phyloP scores from a whole-genome alignment of 306 rosid species.

The Medicago truncatula region MtrunA17r5.0-ANR NC_053046.1:44473501-44474000 shows the following conservation, averaged over 20 bases:
- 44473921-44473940: slow-evolving; percentile 85
- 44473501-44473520: no score
- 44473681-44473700: no score
- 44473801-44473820: slow-evolving; percentile 84
- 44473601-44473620: no score
- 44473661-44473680: no score
- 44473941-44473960: slow-evolving; percentile 64
- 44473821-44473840: slow-evolving; percentile 72
- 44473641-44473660: no score
- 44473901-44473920: slow-evolving; percentile 68
- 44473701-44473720: no score
- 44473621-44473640: no score
- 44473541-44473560: no score
- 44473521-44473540: no score
- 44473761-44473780: slow-evolving; percentile 80
- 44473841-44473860: slow-evolving; percentile 57
- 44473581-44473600: no score
- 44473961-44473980: slow-evolving; percentile 74
- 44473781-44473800: slow-evolving; percentile 74
- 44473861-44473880: slow-evolving; percentile 70
- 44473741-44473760: slow-evolving; percentile 83
- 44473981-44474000: slow-evolving; percentile 64
- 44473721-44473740: slow-evolving; percentile 53
- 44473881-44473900: slow-evolving; percentile 65
- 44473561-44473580: no score